Conservation (phyloP, 805 yeast species). For the Vanderwaltozyma tropicalis region DNA sequence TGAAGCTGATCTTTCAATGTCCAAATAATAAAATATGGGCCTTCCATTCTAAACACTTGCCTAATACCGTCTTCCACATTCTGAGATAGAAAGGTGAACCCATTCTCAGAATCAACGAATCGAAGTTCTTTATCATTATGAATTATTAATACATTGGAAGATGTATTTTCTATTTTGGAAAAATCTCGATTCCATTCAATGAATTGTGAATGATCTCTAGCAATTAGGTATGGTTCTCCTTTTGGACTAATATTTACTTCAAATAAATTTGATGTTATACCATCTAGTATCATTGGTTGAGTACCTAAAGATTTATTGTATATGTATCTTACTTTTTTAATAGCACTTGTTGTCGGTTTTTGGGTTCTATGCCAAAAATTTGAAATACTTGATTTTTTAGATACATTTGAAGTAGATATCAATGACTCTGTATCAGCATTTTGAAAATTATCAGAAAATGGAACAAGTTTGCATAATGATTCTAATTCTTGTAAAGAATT, state of each 20-base stretch:
- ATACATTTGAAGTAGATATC: constrained; percentile 6
- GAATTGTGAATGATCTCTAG: constrained; percentile 11
- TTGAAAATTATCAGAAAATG: background rate
- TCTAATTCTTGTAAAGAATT: constrained; percentile 13
- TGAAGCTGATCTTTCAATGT: constrained; percentile 13
- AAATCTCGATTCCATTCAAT: constrained; percentile 13
- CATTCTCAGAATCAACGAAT: constrained; percentile 22
- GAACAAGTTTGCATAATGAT: background rate
- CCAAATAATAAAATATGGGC: constrained; percentile 16
- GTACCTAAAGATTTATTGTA: constrained; percentile 8
- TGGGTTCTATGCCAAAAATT: constrained; percentile 12
- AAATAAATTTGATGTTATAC: constrained; percentile 8
- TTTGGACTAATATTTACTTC: background rate
- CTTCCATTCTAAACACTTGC: constrained; percentile 8
- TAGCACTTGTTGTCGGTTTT: background rate
- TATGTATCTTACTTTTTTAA: constrained; percentile 7
- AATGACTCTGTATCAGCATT: background rate
- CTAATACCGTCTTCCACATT: constrained; percentile 17
- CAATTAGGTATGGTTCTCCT: constrained; percentile 7
- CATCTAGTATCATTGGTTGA: constrained; percentile 14
- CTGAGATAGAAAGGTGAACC: constrained; percentile 18
- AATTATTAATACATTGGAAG: constrained; percentile 14
- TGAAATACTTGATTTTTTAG: constrained; percentile 13
- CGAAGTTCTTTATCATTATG: constrained; percentile 9
- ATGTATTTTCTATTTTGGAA: constrained; percentile 11